Evolutionary conservation across 2,329 filamentous ascomycete genomes (phyloP).

Genomic region (Phialophora verrucosa): DNA sequence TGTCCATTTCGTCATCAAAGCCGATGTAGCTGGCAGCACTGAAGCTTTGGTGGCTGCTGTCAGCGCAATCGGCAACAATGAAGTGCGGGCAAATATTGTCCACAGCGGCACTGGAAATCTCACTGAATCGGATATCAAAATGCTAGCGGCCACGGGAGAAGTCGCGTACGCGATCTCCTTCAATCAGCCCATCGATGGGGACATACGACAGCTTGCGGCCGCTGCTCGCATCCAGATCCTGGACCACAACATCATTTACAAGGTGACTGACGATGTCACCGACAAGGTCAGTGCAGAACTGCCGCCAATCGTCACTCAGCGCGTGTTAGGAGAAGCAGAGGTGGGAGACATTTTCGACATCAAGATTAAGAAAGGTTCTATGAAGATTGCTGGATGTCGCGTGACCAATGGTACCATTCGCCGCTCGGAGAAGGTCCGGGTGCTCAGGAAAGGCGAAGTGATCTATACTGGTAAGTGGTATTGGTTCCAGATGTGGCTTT

Average conservation of each 20-base stretch:
- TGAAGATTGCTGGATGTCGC: conserved; percentile 84
- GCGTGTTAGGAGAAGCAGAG: conserved; percentile 86
- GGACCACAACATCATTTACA: conserved; percentile 73
- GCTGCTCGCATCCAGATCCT: conserved; percentile 75
- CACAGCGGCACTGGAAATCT: conserved; percentile 78
- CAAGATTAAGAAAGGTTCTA: conserved; percentile 71
- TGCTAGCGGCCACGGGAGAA: conserved; percentile 71
- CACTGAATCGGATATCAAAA: conserved; percentile 85
- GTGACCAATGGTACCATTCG: conserved; percentile 79
- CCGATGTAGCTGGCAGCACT: conserved; percentile 89
- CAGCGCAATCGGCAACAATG: conserved; percentile 78
- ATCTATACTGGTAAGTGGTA: conserved; percentile 79
- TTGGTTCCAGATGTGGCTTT: conserved; percentile 7
- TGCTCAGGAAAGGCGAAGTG: conserved; percentile 72
- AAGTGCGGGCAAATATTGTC: conserved; percentile 78
- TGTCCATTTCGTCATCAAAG: conserved; percentile 86
- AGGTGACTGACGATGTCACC: conserved; percentile 56
- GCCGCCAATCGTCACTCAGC: conserved; percentile 67
- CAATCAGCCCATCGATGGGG: conserved; percentile 72
- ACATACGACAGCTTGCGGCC: conserved; percentile 73
- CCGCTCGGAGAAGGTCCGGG: conserved; percentile 68
- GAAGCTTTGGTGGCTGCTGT: conserved; percentile 85
- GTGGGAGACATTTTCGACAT: conserved; percentile 84
- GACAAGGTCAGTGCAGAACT: conserved; percentile 72
- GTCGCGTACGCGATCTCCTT: conserved; percentile 82